Base-by-base conservation (phyloP, 2,329 filamentous ascomycete species). In the Fusarium lateritium region DNA sequence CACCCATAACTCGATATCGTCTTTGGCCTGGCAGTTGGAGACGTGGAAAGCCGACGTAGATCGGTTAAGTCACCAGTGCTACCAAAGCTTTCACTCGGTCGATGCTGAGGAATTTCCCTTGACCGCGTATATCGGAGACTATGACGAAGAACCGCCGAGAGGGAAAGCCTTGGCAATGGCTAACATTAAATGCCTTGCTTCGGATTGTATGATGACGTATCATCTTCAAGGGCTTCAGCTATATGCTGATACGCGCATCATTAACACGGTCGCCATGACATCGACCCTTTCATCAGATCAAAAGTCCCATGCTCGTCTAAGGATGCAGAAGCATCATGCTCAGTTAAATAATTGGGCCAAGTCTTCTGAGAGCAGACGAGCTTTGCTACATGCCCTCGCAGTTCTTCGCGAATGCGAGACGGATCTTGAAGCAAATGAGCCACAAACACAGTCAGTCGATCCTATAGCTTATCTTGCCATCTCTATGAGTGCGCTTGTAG, bases 161-260 rank as follows among this genome's bases (percentile, higher is more conserved):
- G 79, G 75, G 34, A 73, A 74, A 19, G 56, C 68, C 0, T 19
- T 56, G 4, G 76, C 76, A 0, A 69, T 73, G 45, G 61, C 56
- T 0, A 75, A 80, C 10, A 70, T 81, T 24, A 74, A 76, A 17
- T 69, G 64, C 4, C 64, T 78, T 13, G 63, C 78, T 6, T 77
- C 79, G 2, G 78, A 79, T 22, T 73, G 77, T 2, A 61, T 73
- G 6, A 78, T 80, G 69, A 75, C 82, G 0, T 79, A 81, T 44
- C 77, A 81, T 42, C 69, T 82, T 3, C 75, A 82, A 44, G 75
- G 61, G 3, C 66, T 83, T 15, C 77, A 81, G 36, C 64, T 83
- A 0, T 77, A 77, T 31, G 73, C 79, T 6, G 79, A 83, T 31
- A 66, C 79, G 1, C 60, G 73, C 5, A 73, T 63, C 4, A 72